These are phyloP conservation scores for Pseudogymnoascus sp. DNA, from an alignment of 2,329 filamentous ascomycete species.

Conservation along the genomic window DNA sequence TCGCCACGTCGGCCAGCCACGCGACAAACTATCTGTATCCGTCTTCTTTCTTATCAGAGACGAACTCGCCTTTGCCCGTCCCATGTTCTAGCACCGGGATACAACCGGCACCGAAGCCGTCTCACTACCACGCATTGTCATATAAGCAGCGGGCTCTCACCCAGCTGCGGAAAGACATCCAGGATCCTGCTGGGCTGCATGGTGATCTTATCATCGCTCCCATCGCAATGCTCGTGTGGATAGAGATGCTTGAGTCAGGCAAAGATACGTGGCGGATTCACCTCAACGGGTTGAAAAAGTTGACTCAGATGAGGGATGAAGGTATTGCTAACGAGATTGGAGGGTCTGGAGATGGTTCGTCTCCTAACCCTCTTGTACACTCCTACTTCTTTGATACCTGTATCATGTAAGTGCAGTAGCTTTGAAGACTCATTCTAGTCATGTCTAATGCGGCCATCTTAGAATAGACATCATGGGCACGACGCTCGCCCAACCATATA, in stretches of 20 bases:
- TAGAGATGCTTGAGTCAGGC: slow-evolving; percentile 44
- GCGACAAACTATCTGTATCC: neutral
- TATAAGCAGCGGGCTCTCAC: neutral
- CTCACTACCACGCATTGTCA: neutral
- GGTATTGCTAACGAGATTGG: slow-evolving; percentile 21
- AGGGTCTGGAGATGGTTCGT: slow-evolving; percentile 31
- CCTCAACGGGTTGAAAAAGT: slow-evolving; percentile 40
- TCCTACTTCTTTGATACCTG: slow-evolving; percentile 41
- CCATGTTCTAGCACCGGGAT: neutral
- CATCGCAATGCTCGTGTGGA: slow-evolving; percentile 43
- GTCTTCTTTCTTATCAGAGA: neutral
- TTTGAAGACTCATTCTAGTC: neutral
- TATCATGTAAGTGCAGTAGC: slow-evolving; percentile 27
- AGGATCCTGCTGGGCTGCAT: slow-evolving; percentile 32
- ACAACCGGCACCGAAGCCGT: neutral
- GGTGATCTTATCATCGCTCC: slow-evolving; percentile 40
- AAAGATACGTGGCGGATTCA: slow-evolving; percentile 42
- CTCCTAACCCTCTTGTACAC: neutral
- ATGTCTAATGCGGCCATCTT: neutral
- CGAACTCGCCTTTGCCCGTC: neutral
- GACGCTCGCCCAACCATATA: neutral
- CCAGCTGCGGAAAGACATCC: slow-evolving; percentile 18
- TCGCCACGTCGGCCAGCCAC: neutral
- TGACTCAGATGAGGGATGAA: slow-evolving; percentile 33
- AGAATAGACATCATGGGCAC: neutral